Conservation (phyloP, 2,329 filamentous ascomycete genomes). For the Pseudocercospora fijiensis region DNA sequence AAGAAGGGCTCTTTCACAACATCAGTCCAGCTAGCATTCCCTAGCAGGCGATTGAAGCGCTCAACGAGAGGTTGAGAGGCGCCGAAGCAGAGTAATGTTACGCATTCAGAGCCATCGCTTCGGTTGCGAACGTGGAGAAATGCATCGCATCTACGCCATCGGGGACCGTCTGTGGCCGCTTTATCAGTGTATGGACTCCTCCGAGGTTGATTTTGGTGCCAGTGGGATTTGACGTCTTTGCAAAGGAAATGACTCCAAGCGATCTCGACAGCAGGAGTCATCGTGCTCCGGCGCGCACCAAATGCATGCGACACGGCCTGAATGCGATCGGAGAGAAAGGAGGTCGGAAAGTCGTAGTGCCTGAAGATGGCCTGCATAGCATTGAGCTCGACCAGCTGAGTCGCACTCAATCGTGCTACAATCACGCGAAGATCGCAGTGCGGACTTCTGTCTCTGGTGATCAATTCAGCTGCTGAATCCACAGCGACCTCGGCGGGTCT, state of each 20-base stretch:
- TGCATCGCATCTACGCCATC: slow-evolving; percentile 12
- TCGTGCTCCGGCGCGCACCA: background rate
- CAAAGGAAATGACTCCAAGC: slow-evolving; percentile 14
- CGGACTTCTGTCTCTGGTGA: slow-evolving; percentile 1
- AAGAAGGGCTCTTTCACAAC: slow-evolving; percentile 37
- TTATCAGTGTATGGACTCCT: background rate
- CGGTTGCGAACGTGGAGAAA: slow-evolving; percentile 13
- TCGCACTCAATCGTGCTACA: background rate
- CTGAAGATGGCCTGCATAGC: slow-evolving; percentile 6
- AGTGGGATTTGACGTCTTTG: slow-evolving; percentile 3
- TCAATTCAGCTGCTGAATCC: background rate
- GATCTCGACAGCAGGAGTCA: background rate
- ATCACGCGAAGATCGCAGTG: slow-evolving; percentile 8
- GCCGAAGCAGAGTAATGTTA: slow-evolving; percentile 14
- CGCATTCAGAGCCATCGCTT: slow-evolving; percentile 10
- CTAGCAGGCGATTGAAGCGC: slow-evolving; percentile 6
- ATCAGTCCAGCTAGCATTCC: slow-evolving; percentile 16
- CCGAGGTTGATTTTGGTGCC: background rate
- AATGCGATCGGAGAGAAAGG: slow-evolving; percentile 7
- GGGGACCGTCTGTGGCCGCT: background rate
- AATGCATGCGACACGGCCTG: slow-evolving; percentile 6
- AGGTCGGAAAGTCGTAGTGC: slow-evolving; percentile 4
- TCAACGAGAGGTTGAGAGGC: background rate
- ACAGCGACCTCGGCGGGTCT: background rate
- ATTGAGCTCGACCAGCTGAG: slow-evolving; percentile 6